Base-by-base conservation (phyloP, 2,329 filamentous ascomycete species). In the Helminthosporium solani region DNA sequence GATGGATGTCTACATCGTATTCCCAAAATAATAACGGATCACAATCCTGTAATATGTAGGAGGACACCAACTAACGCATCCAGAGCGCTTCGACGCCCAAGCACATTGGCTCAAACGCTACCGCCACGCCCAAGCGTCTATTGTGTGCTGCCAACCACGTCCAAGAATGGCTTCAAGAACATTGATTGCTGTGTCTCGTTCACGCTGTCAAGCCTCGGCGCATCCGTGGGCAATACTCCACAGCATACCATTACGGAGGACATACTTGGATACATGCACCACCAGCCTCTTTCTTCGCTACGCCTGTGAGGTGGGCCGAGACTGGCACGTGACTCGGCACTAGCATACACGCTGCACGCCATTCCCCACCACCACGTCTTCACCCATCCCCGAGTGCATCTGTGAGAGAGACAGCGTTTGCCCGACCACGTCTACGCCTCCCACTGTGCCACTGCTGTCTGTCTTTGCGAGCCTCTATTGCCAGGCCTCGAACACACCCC, bases 191-290 rank as follows among this genome's bases (percentile, higher is more conserved):
- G 53, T 58, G 46, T 56, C 45, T 40, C 33, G 47, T 49, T 40
- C 47, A 61, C 57, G 58, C n/a, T n/a, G n/a, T n/a, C n/a, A n/a
- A n/a, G n/a, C 58, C 61, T 56, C 57, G 61, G 66, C 66, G 64
- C 52, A 48, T 63, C 57, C 49, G 57, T 49, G 44, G 46, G 43
- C n/a, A n/a, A n/a, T n/a, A 51, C 23, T 25, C 50, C 54, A 60
- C 54, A 47, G 36, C 53, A 56, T 51, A n/a, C n/a, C n/a, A n/a
- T n/a, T n/a, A n/a, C n/a, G n/a, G n/a, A n/a, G n/a, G n/a, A n/a
- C n/a, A n/a, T n/a, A n/a, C n/a, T n/a, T n/a, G n/a, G n/a, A n/a
- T n/a, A 43, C 50, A 50, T 47, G 49, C 52, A 18, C 16, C 51
- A 59, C 46, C 43, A 38, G 40, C 40, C 49, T 47, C 46, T 46